phyloP scores from a whole-genome alignment of 257 asterid species.

The Osmanthus fragrans region DNA sequence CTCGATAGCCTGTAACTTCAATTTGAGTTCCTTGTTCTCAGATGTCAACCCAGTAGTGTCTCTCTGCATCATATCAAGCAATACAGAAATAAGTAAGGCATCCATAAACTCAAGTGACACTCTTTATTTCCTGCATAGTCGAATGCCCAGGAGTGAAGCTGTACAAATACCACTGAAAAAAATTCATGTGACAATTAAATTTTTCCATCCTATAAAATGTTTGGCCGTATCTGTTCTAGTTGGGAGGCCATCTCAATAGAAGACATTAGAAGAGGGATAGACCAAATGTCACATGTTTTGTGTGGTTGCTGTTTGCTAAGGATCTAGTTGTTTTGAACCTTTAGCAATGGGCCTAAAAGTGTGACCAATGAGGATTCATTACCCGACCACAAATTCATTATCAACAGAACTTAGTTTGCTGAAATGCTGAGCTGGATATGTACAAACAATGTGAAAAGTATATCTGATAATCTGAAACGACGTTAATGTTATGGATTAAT shows the following conservation, averaged over 20 bases:
- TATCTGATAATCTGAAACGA: too few species aligned
- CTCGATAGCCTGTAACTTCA: constrained; percentile 82
- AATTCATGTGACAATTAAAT: neutral
- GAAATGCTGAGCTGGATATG: neutral
- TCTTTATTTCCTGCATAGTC: neutral
- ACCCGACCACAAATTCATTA: neutral
- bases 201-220: neutral
- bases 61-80: constrained; percentile 49
- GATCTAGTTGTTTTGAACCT: too few species aligned
- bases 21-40: constrained; percentile 90
- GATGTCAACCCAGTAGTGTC: constrained; percentile 70
- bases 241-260: neutral
- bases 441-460: neutral
- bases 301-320: too few species aligned
- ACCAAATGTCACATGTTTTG: neutral
- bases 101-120: neutral
- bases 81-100: neutral
- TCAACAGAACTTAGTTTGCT: neutral
- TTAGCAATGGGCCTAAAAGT: neutral
- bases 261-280: neutral
- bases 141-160: neutral
- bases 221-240: neutral
- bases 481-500: too few species aligned
- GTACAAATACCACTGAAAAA: neutral
- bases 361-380: neutral